A percentile compares a stretch with the other conserved stretches of the same genome.
These are phyloP conservation scores for Prunus fruticosa DNA, from an alignment of 306 rosid species.

Conservation along the genomic window DNA sequence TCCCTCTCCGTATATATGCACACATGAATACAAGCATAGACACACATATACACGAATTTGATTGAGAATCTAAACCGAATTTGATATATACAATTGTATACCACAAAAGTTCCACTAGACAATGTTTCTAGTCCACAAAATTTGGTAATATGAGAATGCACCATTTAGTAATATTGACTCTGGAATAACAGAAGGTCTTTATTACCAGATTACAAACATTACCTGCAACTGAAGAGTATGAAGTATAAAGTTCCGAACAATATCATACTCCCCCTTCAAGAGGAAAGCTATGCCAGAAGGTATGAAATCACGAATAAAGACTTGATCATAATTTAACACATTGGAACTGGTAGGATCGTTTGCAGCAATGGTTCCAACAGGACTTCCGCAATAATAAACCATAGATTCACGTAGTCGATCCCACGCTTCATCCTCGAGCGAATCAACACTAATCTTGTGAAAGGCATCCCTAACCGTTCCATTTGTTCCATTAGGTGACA, in stretches of 20 bases:
- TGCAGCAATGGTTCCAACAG: slow-evolving; percentile 87
- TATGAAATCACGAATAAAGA: slow-evolving; percentile 86
- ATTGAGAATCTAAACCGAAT: background rate
- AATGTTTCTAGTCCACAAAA: background rate
- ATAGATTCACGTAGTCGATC: slow-evolving; percentile 67
- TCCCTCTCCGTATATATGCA: background rate
- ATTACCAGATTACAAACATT: slow-evolving; percentile 19
- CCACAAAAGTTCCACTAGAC: background rate
- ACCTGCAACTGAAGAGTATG: slow-evolving; percentile 93
- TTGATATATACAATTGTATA: background rate
- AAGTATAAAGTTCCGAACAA: slow-evolving; percentile 83
- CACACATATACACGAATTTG: background rate
- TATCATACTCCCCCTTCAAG: slow-evolving; percentile 81
- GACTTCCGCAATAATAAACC: slow-evolving; percentile 71
- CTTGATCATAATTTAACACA: slow-evolving; percentile 80
- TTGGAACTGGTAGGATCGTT: slow-evolving; percentile 65
- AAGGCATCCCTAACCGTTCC: slow-evolving; percentile 39
- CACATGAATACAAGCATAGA: background rate
- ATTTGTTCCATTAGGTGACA: slow-evolving; percentile 42
- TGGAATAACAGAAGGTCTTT: slow-evolving; percentile 4
- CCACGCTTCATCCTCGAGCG: slow-evolving; percentile 85
- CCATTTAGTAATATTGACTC: background rate
- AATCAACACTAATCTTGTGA: slow-evolving; percentile 30
- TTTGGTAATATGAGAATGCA: background rate
- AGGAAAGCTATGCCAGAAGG: slow-evolving; percentile 90